A percentile compares a stretch with the other conserved stretches of the same genome.
These are phyloP conservation scores for Neocucurbitaria cava DNA, from an alignment of 2,329 filamentous ascomycete species.

Conservation along the genomic window DNA sequence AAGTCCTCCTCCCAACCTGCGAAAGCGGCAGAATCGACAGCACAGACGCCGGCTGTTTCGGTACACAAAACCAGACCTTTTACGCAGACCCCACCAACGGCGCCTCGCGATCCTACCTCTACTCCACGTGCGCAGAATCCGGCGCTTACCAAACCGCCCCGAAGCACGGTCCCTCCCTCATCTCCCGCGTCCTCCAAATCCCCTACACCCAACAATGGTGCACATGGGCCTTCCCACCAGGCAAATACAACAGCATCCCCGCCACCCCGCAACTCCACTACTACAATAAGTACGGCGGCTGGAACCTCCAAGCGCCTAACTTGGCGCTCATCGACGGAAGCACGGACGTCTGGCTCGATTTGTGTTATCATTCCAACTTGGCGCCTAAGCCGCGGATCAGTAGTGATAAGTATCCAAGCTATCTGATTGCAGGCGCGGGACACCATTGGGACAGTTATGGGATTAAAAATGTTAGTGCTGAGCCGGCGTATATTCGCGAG, in stretches of 20 bases:
- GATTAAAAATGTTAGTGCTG: conserved; percentile 50
- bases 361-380: conserved; percentile 59
- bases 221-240: conserved; percentile 60
- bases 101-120: conserved; percentile 56
- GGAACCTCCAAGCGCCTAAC: conserved; percentile 55
- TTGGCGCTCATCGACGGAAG: conserved; percentile 61
- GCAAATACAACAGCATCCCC: conserved; percentile 55
- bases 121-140: conserved; percentile 58
- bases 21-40: conserved; percentile 52
- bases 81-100: conserved; percentile 55
- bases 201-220: conserved; percentile 64
- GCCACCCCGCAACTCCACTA: conserved; percentile 50
- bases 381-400: conserved; percentile 47
- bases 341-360: conserved; percentile 60
- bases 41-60: conserved; percentile 53
- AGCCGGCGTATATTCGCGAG: conserved; percentile 60
- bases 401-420: conserved; percentile 56
- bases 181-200: conserved; percentile 57
- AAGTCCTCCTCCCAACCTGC: conserved; percentile 54
- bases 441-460: conserved; percentile 61
- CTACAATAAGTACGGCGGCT: conserved; percentile 58
- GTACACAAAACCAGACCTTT: conserved; percentile 51
- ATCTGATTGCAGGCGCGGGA: conserved; percentile 59
- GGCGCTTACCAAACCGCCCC: conserved; percentile 60
- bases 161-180: conserved; percentile 52